These are phyloP conservation scores for Ichthyophthirius multifiliis DNA, from an alignment of 169 alveolate genomes.

Conservation along the genomic window DNA sequence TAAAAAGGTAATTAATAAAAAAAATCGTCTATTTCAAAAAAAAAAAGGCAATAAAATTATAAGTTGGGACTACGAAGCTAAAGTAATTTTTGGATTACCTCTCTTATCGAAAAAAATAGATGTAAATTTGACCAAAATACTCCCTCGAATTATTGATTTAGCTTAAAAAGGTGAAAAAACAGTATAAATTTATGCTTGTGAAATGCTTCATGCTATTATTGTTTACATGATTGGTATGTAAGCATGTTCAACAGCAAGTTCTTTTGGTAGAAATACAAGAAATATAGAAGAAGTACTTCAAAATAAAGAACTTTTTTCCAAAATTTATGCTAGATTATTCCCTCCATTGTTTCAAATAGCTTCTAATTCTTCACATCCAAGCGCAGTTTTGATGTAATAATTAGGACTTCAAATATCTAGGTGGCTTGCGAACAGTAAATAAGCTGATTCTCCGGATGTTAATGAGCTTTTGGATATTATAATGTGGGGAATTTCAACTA, in stretches of 20 bases:
- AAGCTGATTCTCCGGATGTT: slow-evolving; percentile 69
- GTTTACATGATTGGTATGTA: slow-evolving; percentile 75
- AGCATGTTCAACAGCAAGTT: slow-evolving; percentile 39
- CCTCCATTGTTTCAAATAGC: slow-evolving; percentile 12
- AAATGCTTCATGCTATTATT: slow-evolving; percentile 66
- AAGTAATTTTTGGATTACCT: slow-evolving; percentile 67
- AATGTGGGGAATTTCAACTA: slow-evolving; percentile 63
- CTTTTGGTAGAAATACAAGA: slow-evolving; percentile 38
- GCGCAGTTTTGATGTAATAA: neutral
- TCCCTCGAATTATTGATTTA: slow-evolving; percentile 69
- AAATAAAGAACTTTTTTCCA: slow-evolving; percentile 48
- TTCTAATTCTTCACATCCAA: slow-evolving; percentile 34
- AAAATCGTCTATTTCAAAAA: no score
- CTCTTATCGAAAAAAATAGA: slow-evolving; percentile 57
- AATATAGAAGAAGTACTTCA: slow-evolving; percentile 44
- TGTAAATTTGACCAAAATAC: slow-evolving; percentile 50
- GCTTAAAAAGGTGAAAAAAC: slow-evolving; percentile 64
- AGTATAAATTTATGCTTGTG: slow-evolving; percentile 69
- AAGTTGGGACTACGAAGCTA: slow-evolving; percentile 65
- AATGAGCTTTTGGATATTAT: slow-evolving; percentile 63
- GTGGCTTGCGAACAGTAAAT: slow-evolving; percentile 78
- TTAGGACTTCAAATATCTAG: slow-evolving; percentile 57
- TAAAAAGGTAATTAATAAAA: no score
- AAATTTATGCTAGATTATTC: slow-evolving; percentile 31
- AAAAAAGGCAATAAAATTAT: slow-evolving; percentile 35